Base-by-base conservation (phyloP, 2,329 filamentous ascomycete genomes). In the Talaromyces sp. region DNA sequence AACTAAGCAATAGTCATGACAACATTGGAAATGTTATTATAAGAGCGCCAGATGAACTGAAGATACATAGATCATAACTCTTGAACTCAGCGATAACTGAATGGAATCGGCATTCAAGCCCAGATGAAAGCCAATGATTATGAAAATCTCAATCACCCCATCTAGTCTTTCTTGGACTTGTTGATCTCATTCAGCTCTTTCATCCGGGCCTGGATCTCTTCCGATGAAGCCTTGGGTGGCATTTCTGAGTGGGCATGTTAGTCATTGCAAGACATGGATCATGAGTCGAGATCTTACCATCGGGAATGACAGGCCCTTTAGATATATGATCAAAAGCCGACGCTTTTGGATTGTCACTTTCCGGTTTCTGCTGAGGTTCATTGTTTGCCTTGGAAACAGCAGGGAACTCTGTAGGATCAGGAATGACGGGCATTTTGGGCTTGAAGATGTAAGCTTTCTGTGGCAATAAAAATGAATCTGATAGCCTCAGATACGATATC, bases 101-200 rank as follows among this genome's bases (percentile, higher is more conserved):
- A n/a, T n/a, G n/a, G n/a, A n/a, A n/a, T n/a, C n/a, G n/a, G n/a
- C n/a, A n/a, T n/a, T n/a, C n/a, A n/a, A n/a, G n/a, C n/a, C n/a
- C n/a, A n/a, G n/a, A n/a, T n/a, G 29, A 32, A 32, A 13, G 13
- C 29, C 29, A 32, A 32, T 7, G 7, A 32, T 7, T 7, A 32
- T 32, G 29, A 32, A 32, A 32, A 32, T 35, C 32, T 5, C 4
- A 35, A 13, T 9, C 24, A 27, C 9, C 24, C 9, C 4, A 9
- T 1, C 17, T 19, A 46, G 19, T 46, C 43, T 17, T 46, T 46
- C 20, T 46, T 46, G 9, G 43, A 39, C 33, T 60, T 56, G 47
- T 90, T 90, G 70, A 90, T 64, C 65, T 83, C 83, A 68, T 85
- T 90, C 70, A 90, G 64, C 65, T 83, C 83, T 68, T 85, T 76